Evolutionary conservation across 108 stramenopile species (phyloP).

Genomic region (Tribonema minus): DNA sequence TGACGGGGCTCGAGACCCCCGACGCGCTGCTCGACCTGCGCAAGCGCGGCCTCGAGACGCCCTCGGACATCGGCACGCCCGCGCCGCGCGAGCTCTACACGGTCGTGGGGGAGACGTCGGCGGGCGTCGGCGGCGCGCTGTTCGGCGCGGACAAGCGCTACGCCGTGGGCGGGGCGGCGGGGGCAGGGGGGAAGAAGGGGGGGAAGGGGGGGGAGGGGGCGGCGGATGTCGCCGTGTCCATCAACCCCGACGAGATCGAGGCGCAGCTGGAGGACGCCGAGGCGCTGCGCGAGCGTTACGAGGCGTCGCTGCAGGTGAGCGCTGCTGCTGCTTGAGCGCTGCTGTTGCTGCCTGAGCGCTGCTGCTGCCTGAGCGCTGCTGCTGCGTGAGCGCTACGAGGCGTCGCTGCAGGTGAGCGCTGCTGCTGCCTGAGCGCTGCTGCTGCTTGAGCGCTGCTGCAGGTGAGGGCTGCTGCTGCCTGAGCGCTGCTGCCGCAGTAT

Average conservation of each 20-base stretch:
- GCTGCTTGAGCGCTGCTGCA: too few species aligned
- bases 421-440: too few species aligned
- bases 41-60: constrained; percentile 51
- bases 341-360: too few species aligned
- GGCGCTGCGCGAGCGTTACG: constrained; percentile 24
- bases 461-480: too few species aligned
- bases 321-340: too few species aligned
- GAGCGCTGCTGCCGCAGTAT: too few species aligned
- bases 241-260: constrained; percentile 55
- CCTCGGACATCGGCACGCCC: constrained; percentile 24
- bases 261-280: constrained; percentile 46
- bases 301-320: background rate
- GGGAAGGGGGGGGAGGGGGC: background rate
- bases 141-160: constrained; percentile 49
- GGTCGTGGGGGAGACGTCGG: constrained; percentile 37
- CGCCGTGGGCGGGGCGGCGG: constrained; percentile 37
- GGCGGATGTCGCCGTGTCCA: constrained; percentile 40
- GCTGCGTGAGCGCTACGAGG: too few species aligned
- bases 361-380: too few species aligned
- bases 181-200: background rate
- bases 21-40: constrained; percentile 51
- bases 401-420: too few species aligned
- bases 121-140: constrained; percentile 9
- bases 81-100: constrained; percentile 53
- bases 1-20: constrained; percentile 49